phyloP scores from a whole-genome alignment of 2,329 filamentous ascomycete species.

The Pseudocercospora crystallina region DNA sequence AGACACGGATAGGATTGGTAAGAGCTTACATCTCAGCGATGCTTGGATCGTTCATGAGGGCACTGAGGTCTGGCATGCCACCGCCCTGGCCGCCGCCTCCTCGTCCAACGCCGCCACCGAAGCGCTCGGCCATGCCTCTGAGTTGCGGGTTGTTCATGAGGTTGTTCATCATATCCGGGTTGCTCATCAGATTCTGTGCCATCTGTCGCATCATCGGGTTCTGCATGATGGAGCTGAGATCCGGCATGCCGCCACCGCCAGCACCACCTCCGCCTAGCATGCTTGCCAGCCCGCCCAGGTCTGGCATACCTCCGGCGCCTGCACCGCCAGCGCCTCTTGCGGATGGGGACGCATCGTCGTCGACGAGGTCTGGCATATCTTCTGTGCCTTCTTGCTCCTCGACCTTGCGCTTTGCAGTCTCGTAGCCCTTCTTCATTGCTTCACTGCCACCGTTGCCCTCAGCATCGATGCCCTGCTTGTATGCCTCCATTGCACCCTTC shows the following conservation, averaged over 20 bases:
- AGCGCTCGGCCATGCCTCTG: constrained; percentile 80
- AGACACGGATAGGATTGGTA: background rate
- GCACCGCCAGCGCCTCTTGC: constrained; percentile 35
- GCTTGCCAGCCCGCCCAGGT: constrained; percentile 41
- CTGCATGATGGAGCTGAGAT: constrained; percentile 83
- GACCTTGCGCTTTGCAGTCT: constrained; percentile 85
- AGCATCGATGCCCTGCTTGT: constrained; percentile 85
- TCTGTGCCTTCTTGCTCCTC: constrained; percentile 67
- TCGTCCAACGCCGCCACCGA: constrained; percentile 55
- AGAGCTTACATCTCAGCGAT: constrained; percentile 88
- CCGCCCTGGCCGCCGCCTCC: constrained; percentile 54
- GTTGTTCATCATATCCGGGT: constrained; percentile 87
- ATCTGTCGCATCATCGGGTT: constrained; percentile 98
- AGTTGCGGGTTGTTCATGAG: constrained; percentile 92
- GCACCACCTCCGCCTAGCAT: constrained; percentile 60
- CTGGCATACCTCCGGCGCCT: constrained; percentile 44
- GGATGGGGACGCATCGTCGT: constrained; percentile 14
- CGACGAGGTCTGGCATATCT: constrained; percentile 40
- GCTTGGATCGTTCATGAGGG: constrained; percentile 86
- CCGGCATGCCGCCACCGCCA: constrained; percentile 79
- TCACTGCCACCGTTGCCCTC: constrained; percentile 94
- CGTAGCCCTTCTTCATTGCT: constrained; percentile 94
- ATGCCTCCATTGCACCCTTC: constrained; percentile 90
- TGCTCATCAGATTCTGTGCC: constrained; percentile 96
- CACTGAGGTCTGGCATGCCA: constrained; percentile 84